A percentile compares a stretch with the other conserved stretches of the same genome.
These are phyloP conservation scores for Hypoxylon subgilvum DNA, from an alignment of 495 filamentous ascomycete species.

Conservation along the genomic window DNA sequence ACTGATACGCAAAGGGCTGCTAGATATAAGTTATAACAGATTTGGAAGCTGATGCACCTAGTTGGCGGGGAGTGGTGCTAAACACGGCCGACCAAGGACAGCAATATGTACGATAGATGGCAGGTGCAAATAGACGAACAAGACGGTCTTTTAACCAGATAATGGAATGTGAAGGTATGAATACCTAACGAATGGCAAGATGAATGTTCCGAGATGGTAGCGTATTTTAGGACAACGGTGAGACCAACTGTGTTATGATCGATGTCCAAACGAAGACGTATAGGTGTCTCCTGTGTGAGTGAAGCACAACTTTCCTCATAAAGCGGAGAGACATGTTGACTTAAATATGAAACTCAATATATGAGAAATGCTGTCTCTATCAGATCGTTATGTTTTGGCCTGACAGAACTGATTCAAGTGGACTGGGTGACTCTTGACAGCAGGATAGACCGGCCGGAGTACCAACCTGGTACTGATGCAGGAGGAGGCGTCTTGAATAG, in stretches of 20 bases:
- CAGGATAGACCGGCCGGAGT: no score
- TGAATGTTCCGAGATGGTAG: neutral
- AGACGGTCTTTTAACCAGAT: neutral
- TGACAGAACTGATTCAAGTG: no score
- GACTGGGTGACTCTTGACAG: no score
- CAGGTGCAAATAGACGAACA: no score
- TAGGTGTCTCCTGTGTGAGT: no score
- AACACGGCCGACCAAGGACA: neutral
- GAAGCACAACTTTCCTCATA: no score
- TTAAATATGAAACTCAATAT: no score
- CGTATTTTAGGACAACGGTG: conserved; percentile 14
- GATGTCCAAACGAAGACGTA: no score
- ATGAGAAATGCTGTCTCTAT: no score
- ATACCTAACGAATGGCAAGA: conserved; percentile 16
- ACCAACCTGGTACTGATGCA: conserved; percentile 39
- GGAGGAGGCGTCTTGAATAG: conserved; percentile 20
- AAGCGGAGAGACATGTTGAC: no score
- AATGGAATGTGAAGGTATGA: conserved; percentile 17
- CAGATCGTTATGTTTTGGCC: no score
- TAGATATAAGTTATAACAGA: neutral
- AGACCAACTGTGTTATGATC: conserved; percentile 24
- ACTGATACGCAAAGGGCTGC: conserved; percentile 13
- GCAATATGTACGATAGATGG: conserved; percentile 11
- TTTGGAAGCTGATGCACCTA: conserved; percentile 3
- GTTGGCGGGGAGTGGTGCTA: conserved; percentile 1